A percentile compares a stretch with the other conserved stretches of the same genome.
Conservation (phyloP, 345 rosid species). For the Citrus mangshanensis region DNA sequence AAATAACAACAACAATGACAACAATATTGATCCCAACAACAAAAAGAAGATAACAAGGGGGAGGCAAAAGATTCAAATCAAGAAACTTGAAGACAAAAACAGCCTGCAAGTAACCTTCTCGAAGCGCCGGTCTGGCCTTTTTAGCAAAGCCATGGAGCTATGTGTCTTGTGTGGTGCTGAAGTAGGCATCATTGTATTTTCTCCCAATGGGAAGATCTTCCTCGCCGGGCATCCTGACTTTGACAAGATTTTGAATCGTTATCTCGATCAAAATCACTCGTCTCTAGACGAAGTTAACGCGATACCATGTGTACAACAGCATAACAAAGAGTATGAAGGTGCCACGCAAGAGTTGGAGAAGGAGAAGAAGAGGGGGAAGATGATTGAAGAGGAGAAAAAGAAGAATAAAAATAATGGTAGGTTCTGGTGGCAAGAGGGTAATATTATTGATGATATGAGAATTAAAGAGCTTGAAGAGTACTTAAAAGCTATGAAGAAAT, state of each 20-base stretch:
- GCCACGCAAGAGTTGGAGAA: slow-evolving; percentile 23
- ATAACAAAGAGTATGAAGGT: slow-evolving; percentile 16
- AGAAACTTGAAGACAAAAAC: slow-evolving; percentile 18
- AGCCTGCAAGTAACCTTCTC: slow-evolving; percentile 25
- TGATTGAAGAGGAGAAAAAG: slow-evolving; percentile 15
- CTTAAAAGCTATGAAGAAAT: slow-evolving; percentile 22
- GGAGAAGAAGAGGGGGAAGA: slow-evolving; percentile 14
- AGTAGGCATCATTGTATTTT: slow-evolving; percentile 28
- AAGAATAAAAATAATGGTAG: not conserved
- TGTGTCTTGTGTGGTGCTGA: slow-evolving; percentile 31
- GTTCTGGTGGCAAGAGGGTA: slow-evolving; percentile 40
- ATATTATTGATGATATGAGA: slow-evolving; percentile 22
- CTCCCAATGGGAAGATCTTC: slow-evolving; percentile 32
- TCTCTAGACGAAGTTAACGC: not conserved
- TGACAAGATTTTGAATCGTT: slow-evolving; percentile 14
- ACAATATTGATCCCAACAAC: not conserved
- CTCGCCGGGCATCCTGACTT: slow-evolving; percentile 29
- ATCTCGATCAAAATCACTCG: not conserved
- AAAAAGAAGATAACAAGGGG: slow-evolving; percentile 17
- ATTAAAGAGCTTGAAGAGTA: slow-evolving; percentile 32
- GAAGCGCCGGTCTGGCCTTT: slow-evolving; percentile 24
- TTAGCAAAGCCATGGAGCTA: slow-evolving; percentile 39
- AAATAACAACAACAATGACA: not conserved
- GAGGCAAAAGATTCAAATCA: slow-evolving; percentile 25
- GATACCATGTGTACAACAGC: not conserved